phyloP scores from a whole-genome alignment of 192 early-diverging fungal genomes.

The Entomortierella chlamydospora region DNA sequence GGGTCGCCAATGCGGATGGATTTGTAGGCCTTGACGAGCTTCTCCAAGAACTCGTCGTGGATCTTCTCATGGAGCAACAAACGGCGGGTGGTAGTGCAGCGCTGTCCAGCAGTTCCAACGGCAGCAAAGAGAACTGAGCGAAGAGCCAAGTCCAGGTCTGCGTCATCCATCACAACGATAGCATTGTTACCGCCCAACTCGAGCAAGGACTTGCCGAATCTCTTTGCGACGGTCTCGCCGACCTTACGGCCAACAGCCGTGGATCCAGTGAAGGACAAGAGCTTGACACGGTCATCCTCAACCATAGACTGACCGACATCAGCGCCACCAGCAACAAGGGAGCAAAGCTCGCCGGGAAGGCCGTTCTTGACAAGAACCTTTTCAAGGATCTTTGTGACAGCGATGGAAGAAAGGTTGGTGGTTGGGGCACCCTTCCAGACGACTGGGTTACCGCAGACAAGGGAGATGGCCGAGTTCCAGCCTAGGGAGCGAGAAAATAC shows the following conservation, averaged over 20 bases:
- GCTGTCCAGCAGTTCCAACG: conserved; percentile 95
- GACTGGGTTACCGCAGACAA: conserved; percentile 91
- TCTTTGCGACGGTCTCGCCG: conserved; percentile 81
- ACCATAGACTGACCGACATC: conserved; percentile 87
- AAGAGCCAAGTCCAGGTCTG: conserved; percentile 89
- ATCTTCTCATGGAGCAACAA: conserved; percentile 90
- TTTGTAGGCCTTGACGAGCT: conserved; percentile 84
- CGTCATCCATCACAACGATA: conserved; percentile 92
- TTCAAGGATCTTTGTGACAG: conserved; percentile 88
- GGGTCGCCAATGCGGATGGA: conserved; percentile 93
- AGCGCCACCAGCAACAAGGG: conserved; percentile 85
- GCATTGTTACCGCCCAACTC: conserved; percentile 98
- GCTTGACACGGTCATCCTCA: conserved; percentile 74
- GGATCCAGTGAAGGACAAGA: conserved; percentile 93
- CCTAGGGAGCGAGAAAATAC: conserved; percentile 62
- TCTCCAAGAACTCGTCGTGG: conserved; percentile 84
- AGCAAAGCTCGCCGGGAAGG: conserved; percentile 85
- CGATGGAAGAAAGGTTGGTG: conserved; percentile 85
- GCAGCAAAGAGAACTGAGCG: conserved; percentile 92
- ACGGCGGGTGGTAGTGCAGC: conserved; percentile 93
- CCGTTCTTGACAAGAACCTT: conserved; percentile 84
- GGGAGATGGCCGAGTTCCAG: conserved; percentile 92
- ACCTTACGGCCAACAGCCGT: conserved; percentile 83
- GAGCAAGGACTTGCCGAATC: conserved; percentile 89
- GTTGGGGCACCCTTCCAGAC: conserved; percentile 91